Percentiles rank a stretch among this genome's conserved stretches.
Evolutionary conservation across 805 yeast genomes (phyloP).

Genomic region (Wickerhamiella sorbophila): DNA sequence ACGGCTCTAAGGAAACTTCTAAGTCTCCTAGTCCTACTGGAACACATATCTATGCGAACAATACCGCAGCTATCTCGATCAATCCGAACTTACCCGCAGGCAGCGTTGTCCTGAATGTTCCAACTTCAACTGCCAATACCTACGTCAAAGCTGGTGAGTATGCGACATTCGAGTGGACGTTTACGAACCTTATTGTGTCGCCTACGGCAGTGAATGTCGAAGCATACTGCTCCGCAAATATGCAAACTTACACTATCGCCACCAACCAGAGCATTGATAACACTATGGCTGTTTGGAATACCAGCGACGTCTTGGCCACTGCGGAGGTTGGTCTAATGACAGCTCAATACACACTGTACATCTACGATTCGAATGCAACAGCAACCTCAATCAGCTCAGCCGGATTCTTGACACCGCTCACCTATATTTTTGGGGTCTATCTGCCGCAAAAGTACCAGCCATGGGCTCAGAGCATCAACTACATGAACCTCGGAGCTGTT

Average conservation of each 20-base stretch:
- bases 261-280: conserved; percentile 20
- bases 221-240: conserved; percentile 26
- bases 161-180: conserved; percentile 30
- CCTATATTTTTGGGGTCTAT: conserved; percentile 26
- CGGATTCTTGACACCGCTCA: conserved; percentile 24
- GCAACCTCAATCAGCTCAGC: conserved; percentile 22
- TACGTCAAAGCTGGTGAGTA: conserved; percentile 27
- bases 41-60: background rate
- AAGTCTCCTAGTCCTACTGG: background rate
- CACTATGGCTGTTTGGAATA: conserved; percentile 26
- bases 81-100: conserved; percentile 27
- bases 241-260: conserved; percentile 27
- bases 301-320: conserved; percentile 20
- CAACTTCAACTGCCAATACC: conserved; percentile 24
- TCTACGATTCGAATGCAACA: conserved; percentile 24
- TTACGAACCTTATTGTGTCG: conserved; percentile 24
- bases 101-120: conserved; percentile 24
- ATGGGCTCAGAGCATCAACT: conserved; percentile 19
- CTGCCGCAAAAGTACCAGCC: conserved; percentile 26
- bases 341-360: conserved; percentile 26
- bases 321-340: conserved; percentile 20
- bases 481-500: conserved; percentile 13
- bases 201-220: conserved; percentile 28
- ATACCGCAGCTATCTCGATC: conserved; percentile 11
- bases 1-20: background rate